Conservation (phyloP, 129 eudicot genomes). For the Pittosporum tobira region DNA sequence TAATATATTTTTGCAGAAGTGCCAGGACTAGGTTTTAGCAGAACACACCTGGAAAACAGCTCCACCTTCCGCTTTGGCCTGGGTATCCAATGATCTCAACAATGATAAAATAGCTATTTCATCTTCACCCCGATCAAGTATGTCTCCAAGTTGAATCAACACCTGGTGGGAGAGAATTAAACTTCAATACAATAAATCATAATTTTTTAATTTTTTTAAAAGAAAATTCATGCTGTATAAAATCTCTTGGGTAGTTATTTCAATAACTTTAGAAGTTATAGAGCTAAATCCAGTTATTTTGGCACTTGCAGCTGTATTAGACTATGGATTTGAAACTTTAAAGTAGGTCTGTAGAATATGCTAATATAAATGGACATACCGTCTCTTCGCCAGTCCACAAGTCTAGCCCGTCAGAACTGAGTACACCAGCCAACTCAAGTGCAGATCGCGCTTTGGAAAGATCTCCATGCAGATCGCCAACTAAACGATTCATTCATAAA, state of each 20-base stretch:
- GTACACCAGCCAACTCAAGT: constrained; percentile 92
- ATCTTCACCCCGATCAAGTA: constrained; percentile 95
- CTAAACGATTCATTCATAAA: constrained; percentile 25
- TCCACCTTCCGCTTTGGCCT: constrained; percentile 88
- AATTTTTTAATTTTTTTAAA: no score
- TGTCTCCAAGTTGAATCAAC: constrained; percentile 92
- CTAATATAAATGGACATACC: constrained; percentile 33
- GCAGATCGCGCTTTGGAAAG: constrained; percentile 78
- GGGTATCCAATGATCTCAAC: constrained; percentile 72
- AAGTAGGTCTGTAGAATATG: neutral
- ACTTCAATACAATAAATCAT: neutral
- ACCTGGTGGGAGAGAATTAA: constrained; percentile 37
- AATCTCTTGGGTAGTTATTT: neutral
- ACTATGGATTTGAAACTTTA: neutral
- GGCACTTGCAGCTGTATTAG: neutral
- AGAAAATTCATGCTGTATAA: no score
- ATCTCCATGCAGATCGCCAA: constrained; percentile 98
- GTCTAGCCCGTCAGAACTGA: constrained; percentile 81
- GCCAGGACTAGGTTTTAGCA: neutral
- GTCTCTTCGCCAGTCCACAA: constrained; percentile 82
- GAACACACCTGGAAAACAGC: constrained; percentile 83
- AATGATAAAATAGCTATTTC: constrained; percentile 93
- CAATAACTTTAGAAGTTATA: neutral
- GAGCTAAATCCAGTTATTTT: neutral
- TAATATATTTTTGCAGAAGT: neutral